A percentile compares a stretch with the other conserved stretches of the same genome.
phyloP scores from a whole-genome alignment of 2,329 filamentous ascomycete species.

The Magnaporthiopsis incrustans region DNA sequence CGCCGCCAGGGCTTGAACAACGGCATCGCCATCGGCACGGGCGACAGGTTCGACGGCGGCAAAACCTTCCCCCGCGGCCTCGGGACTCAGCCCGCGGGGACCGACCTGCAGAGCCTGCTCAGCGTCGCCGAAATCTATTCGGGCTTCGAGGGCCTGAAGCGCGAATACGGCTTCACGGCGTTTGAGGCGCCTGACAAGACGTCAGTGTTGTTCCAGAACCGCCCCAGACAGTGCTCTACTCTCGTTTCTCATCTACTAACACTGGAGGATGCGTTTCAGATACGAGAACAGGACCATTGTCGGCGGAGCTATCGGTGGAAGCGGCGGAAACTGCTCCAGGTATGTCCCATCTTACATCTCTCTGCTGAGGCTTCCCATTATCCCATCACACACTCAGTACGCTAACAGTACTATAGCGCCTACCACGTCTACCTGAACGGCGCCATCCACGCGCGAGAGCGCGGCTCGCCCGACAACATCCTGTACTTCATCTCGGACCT shows the following conservation, averaged over 20 bases:
- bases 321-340: constrained; percentile 29
- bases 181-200: constrained; percentile 36
- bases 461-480: constrained; percentile 46
- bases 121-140: constrained; percentile 36
- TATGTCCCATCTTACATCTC: not conserved
- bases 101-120: constrained; percentile 33
- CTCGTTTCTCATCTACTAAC: not conserved
- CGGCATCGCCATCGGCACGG: constrained; percentile 31
- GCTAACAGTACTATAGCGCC: not conserved
- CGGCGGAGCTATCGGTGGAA: constrained; percentile 21
- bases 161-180: constrained; percentile 28
- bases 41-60: constrained; percentile 33
- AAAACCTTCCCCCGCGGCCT: constrained; percentile 28
- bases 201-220: constrained; percentile 3
- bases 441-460: constrained; percentile 49
- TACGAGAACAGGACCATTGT: constrained; percentile 30
- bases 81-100: constrained; percentile 26
- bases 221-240: not conserved
- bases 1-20: constrained; percentile 11
- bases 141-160: constrained; percentile 33
- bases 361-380: too few relatives aligned
- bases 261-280: not conserved
- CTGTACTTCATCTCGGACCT: constrained; percentile 52
- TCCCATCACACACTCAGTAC: too few relatives aligned
- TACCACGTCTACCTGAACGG: constrained; percentile 43